phyloP scores from a whole-genome alignment of 345 rosid species.

The Rhizophora apiculata region DNA sequence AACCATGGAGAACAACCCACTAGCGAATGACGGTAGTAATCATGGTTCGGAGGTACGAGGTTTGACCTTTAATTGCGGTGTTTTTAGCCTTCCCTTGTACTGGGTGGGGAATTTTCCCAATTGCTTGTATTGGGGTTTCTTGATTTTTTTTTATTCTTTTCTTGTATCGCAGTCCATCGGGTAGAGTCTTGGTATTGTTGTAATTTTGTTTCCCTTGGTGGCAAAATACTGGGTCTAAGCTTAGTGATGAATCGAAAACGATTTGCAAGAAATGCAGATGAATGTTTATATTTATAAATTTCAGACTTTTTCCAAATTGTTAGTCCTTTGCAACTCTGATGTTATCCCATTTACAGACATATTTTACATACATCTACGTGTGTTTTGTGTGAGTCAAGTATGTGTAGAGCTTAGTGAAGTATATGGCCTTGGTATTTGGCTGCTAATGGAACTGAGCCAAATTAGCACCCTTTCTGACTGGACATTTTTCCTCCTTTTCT shows the following conservation, averaged over 20 bases:
- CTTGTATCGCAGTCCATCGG: neutral
- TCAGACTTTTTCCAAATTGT: neutral
- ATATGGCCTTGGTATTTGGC: too few species aligned
- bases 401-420: too few species aligned
- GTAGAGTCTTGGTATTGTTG: neutral
- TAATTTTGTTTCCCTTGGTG: neutral
- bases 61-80: neutral
- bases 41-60: conserved; percentile 23
- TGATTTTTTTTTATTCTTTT: neutral
- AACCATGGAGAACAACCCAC: conserved; percentile 32
- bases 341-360: neutral
- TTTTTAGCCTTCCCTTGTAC: neutral
- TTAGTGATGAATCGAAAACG: neutral
- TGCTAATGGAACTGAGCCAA: too few species aligned
- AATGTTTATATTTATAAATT: neutral
- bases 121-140: neutral
- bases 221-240: neutral
- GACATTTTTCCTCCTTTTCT: too few species aligned
- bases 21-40: conserved; percentile 23
- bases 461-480: too few species aligned
- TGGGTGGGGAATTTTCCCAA: neutral
- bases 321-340: neutral
- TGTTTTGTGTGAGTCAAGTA: too few species aligned
- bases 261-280: neutral
- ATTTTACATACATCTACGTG: too few species aligned